Conservation (phyloP, 768 basidiomycete genomes). For the Termitomyces sp. region DNA sequence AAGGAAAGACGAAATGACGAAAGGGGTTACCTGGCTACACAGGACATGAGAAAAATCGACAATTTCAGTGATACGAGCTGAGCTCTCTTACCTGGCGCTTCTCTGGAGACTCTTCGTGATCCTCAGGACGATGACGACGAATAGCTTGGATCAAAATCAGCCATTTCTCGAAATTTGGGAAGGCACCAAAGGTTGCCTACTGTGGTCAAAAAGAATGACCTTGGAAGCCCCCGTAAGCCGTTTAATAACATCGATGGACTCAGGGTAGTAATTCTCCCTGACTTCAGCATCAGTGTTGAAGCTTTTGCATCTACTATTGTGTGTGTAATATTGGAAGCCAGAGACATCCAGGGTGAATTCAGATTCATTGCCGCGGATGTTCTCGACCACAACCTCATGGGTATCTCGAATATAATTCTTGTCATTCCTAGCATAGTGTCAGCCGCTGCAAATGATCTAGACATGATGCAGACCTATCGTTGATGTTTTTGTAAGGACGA, state of each 20-base stretch:
- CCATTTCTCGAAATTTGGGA: neutral
- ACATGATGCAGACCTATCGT: slow-evolving; percentile 1
- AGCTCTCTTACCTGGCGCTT: slow-evolving; percentile 1
- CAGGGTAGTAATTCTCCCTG: slow-evolving; percentile 40
- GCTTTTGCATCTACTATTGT: slow-evolving; percentile 1
- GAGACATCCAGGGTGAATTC: slow-evolving; percentile 4
- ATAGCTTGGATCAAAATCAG: neutral
- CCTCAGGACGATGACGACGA: neutral
- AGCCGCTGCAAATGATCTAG: neutral
- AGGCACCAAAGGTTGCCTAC: slow-evolving; percentile 24
- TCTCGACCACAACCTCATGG: slow-evolving; percentile 3
- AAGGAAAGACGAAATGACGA: neutral
- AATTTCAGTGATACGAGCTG: neutral
- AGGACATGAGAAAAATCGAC: neutral
- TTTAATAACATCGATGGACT: slow-evolving; percentile 44
- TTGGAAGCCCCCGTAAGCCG: slow-evolving; percentile 41
- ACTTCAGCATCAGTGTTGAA: slow-evolving; percentile 34
- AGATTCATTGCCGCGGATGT: slow-evolving; percentile 4
- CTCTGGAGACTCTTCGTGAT: slow-evolving; percentile 3
- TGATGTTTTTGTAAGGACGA: slow-evolving; percentile 8
- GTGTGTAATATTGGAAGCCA: slow-evolving; percentile 8
- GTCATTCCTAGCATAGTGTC: slow-evolving; percentile 1
- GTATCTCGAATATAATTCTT: slow-evolving; percentile 7
- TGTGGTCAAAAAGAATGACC: slow-evolving; percentile 46
- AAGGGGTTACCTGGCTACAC: neutral